Percentiles rank a stretch among this genome's conserved stretches.
phyloP scores from a whole-genome alignment of 306 rosid genomes.

The Rosa chinensis region DNA sequence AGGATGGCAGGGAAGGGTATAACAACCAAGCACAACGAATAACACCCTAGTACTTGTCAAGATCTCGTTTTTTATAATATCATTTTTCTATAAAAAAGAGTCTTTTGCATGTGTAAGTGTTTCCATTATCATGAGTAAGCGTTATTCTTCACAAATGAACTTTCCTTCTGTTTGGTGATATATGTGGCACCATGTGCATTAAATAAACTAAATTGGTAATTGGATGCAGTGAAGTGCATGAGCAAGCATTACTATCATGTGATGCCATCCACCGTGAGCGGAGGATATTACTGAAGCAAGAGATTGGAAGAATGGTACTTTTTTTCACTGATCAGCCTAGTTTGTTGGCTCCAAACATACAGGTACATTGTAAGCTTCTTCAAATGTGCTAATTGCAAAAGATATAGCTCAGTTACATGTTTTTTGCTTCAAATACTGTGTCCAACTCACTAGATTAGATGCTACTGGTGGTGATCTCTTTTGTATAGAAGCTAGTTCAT shows the following conservation, averaged over 20 bases:
- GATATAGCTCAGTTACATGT: not conserved
- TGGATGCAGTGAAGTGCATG: slow-evolving; percentile 89
- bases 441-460: not conserved
- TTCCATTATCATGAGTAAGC: not conserved
- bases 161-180: slow-evolving; percentile 2
- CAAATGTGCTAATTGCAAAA: not conserved
- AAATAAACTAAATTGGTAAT: slow-evolving; percentile 26
- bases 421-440: not conserved
- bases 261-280: slow-evolving; percentile 90
- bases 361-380: slow-evolving; percentile 51
- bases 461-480: not conserved
- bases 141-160: not conserved
- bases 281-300: slow-evolving; percentile 95
- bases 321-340: slow-evolving; percentile 97
- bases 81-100: not conserved
- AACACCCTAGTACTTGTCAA: not conserved
- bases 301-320: slow-evolving; percentile 95
- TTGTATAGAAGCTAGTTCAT: not conserved
- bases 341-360: slow-evolving; percentile 93
- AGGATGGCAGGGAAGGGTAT: not conserved
- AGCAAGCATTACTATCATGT: slow-evolving; percentile 81
- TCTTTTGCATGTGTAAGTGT: slow-evolving; percentile 6
- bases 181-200: slow-evolving; percentile 25
- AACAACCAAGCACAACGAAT: not conserved
- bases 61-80: not conserved